phyloP scores from a whole-genome alignment of 2,329 filamentous ascomycete species.

The Penicillium griseofulvum region DNA sequence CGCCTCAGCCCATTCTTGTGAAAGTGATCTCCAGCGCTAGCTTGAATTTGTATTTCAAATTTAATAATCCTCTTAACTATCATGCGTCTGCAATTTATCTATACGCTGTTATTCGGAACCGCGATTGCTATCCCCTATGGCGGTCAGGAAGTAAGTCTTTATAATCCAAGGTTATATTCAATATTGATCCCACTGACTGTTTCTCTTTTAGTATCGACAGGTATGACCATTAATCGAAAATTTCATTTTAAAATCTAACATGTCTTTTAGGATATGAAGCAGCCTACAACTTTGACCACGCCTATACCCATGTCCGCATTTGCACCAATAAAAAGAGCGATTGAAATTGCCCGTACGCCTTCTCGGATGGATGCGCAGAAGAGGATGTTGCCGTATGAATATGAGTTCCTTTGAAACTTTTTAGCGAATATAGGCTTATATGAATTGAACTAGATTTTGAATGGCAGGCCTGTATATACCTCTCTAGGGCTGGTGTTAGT shows the following conservation, averaged over 20 bases:
- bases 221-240: not conserved
- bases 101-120: conserved; percentile 1
- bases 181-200: not conserved
- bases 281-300: conserved; percentile 3
- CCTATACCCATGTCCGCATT: conserved; percentile 6
- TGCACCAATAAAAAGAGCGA: conserved; percentile 9
- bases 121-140: conserved; percentile 8
- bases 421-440: not conserved
- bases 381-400: conserved; percentile 11
- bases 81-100: conserved; percentile 11
- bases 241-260: not conserved
- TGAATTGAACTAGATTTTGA: not conserved
- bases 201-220: not conserved
- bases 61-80: not conserved
- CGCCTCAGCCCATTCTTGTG: not conserved
- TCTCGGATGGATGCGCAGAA: conserved; percentile 6
- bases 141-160: not conserved
- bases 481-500: not conserved
- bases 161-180: not conserved
- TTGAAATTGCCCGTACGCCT: not conserved
- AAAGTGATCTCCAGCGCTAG: not conserved
- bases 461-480: not conserved
- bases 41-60: not conserved
- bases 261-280: not conserved
- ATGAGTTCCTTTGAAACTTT: not conserved